Evolutionary conservation across 2,329 filamentous ascomycete genomes (phyloP).

Genomic region (Madurella mycetomatis): DNA sequence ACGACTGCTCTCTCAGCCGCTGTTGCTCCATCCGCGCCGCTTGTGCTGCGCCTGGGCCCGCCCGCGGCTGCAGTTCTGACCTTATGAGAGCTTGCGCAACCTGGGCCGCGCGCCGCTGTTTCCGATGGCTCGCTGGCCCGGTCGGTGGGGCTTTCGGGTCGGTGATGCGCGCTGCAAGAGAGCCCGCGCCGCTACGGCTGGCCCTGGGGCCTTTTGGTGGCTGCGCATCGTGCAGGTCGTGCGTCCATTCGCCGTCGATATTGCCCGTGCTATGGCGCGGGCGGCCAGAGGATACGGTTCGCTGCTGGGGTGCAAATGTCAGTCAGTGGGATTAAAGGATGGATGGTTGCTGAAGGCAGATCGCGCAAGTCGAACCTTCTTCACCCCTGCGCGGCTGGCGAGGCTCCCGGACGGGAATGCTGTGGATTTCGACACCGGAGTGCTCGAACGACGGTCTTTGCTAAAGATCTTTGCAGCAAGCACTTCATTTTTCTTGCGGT

Average conservation of each 20-base stretch:
- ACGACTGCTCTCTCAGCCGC: slow-evolving; percentile 19
- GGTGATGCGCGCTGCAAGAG: slow-evolving; percentile 38
- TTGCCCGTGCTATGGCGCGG: slow-evolving; percentile 43
- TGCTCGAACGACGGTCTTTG: slow-evolving; percentile 54
- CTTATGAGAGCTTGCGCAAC: slow-evolving; percentile 43
- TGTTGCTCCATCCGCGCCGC: slow-evolving; percentile 31
- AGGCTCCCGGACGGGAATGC: slow-evolving; percentile 49
- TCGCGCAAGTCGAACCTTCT: slow-evolving; percentile 48
- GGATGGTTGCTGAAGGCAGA: neutral
- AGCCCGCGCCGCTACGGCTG: slow-evolving; percentile 29
- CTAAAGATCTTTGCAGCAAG: slow-evolving; percentile 71
- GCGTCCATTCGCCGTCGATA: slow-evolving; percentile 66
- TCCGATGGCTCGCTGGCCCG: slow-evolving; percentile 14
- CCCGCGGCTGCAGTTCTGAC: slow-evolving; percentile 33
- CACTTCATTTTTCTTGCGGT: slow-evolving; percentile 65
- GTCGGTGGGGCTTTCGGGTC: slow-evolving; percentile 15
- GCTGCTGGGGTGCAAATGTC: slow-evolving; percentile 18
- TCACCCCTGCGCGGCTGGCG: slow-evolving; percentile 67
- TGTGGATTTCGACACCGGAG: slow-evolving; percentile 45
- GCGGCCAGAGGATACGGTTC: slow-evolving; percentile 30
- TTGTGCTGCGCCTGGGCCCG: slow-evolving; percentile 6
- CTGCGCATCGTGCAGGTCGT: slow-evolving; percentile 58
- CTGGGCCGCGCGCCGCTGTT: slow-evolving; percentile 36
- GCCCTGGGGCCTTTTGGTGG: slow-evolving; percentile 28
- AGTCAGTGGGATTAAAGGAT: neutral